Evolutionary conservation across 805 yeast species (phyloP), one percentile per base, ranked within the genome.

Genomic region (Ogataea ramenticola): DNA sequence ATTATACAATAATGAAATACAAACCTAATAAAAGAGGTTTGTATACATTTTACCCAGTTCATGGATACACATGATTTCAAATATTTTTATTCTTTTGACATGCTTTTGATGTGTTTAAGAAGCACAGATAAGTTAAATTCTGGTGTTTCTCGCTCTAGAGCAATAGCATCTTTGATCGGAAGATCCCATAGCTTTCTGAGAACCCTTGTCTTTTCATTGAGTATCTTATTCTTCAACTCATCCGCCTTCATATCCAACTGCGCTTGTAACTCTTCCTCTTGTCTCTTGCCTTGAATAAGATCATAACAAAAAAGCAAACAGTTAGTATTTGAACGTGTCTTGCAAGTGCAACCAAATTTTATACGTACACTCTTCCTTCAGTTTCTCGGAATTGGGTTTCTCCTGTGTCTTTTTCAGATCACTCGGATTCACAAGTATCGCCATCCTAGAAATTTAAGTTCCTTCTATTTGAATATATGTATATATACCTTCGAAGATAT

Each of bases 101-200:
- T n/a, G 19, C 40, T 31, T 29, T 60, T 58, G 5, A 62, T 30
- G 22, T 54, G 53, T n/a, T 48, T 49, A 12, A 71, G 46, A 12
- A 72, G 53, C 7, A 47, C 51, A 30, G 57, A 60, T n/a, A 70
- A 44, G 4, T 59, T 55, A 0, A 68, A 54, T 19, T 63, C 47
- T 21, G 24, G 43, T 20, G 64, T 60, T 35, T 62, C 67, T 40
- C 81, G 48, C 48, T 77, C 82, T 10, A 72, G 58, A 39, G 62
- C 61, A 27, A 77, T 52, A 7, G 73, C 67, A 45, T 73, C 70
- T 40, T 60, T 64, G 34, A 75, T 54, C 49, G 66, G 70, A 14
- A 73, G 70, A 45, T 72, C 68, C 71, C 80, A 73, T 26, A 76
- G 61, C 20, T 72, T 70, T 34, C 75, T 67, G 40, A 72, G 66